phyloP scores from a whole-genome alignment of 768 basidiomycete species.

The Phanerochaete carnosa region DNA sequence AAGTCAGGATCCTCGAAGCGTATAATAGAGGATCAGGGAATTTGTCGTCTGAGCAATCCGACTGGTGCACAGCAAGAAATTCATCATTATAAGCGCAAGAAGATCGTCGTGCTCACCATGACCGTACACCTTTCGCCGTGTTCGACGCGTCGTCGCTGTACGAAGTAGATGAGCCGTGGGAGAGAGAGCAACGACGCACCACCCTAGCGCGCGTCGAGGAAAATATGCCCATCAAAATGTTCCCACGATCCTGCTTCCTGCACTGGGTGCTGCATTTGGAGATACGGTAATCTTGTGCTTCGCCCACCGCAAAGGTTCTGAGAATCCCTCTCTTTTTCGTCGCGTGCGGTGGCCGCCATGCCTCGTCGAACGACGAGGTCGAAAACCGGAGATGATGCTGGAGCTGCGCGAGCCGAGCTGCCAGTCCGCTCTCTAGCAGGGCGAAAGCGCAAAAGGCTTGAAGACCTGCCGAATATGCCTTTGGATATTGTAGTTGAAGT shows the following conservation, averaged over 20 bases:
- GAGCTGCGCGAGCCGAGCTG: too few relatives aligned
- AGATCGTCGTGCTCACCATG: not conserved
- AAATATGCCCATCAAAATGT: not conserved
- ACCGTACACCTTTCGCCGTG: not conserved
- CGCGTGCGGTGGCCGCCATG: not conserved
- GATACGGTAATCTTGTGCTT: not conserved
- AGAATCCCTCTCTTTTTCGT: too few relatives aligned
- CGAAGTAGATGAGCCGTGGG: not conserved
- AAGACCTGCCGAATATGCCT: not conserved
- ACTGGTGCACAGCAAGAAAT: constrained; percentile 29
- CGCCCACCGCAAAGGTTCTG: not conserved
- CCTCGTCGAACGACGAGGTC: not conserved
- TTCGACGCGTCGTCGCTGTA: not conserved
- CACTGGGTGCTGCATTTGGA: not conserved
- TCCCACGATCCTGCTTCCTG: not conserved
- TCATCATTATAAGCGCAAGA: constrained; percentile 15
- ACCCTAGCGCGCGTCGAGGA: not conserved
- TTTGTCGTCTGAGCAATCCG: constrained; percentile 26
- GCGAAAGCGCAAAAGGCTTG: not conserved
- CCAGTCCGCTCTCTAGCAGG: not conserved
- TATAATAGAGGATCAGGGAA: constrained; percentile 26
- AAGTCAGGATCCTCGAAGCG: constrained; percentile 28
- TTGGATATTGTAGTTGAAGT: not conserved
- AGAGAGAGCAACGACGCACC: not conserved
- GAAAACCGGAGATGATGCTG: not conserved